phyloP scores from a whole-genome alignment of 177 flowering plant genomes.

The Tripterygium wilfordii region DNA sequence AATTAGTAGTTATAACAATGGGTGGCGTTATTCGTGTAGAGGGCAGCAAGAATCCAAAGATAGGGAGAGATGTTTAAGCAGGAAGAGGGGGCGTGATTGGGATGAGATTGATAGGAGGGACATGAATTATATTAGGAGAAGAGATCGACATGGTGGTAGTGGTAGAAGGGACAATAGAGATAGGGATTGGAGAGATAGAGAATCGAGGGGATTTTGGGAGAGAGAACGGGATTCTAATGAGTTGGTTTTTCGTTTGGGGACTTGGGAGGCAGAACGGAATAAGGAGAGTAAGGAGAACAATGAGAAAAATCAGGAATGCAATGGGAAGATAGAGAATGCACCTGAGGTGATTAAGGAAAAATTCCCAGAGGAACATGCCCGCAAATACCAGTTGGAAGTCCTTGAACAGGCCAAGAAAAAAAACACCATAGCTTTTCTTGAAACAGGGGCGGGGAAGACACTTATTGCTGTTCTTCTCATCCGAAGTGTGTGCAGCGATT shows the following conservation, averaged over 20 bases:
- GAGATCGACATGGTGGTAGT: conserved; percentile 31
- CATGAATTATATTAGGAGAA: conserved; percentile 41
- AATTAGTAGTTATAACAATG: conserved; percentile 18
- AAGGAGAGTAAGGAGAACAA: conserved; percentile 33
- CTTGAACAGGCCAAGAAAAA: conserved; percentile 91
- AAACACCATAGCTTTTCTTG: conserved; percentile 96
- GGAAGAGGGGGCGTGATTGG: conserved; percentile 51
- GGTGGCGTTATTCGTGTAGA: conserved; percentile 18
- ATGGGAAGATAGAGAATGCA: conserved; percentile 37
- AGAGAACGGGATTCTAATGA: conserved; percentile 71
- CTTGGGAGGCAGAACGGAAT: conserved; percentile 57
- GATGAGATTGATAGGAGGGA: conserved; percentile 49
- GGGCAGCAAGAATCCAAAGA: conserved; percentile 22
- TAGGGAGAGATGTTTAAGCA: conserved; percentile 24
- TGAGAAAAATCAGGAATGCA: conserved; percentile 28
- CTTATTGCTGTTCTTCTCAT: conserved; percentile 97
- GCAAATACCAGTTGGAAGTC: conserved; percentile 91
- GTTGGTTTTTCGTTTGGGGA: conserved; percentile 57
- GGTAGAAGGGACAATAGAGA: conserved; percentile 46
- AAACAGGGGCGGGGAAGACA: conserved; percentile 99
- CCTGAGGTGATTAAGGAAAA: conserved; percentile 47
- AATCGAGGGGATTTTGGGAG: conserved; percentile 85
- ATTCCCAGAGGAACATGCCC: conserved; percentile 72
- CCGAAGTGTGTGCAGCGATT: conserved; percentile 48
- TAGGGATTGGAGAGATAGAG: conserved; percentile 52